These are phyloP conservation scores for Baeospora myosura DNA, from an alignment of 1,284 basidiomycete species.

Conservation along the genomic window DNA sequence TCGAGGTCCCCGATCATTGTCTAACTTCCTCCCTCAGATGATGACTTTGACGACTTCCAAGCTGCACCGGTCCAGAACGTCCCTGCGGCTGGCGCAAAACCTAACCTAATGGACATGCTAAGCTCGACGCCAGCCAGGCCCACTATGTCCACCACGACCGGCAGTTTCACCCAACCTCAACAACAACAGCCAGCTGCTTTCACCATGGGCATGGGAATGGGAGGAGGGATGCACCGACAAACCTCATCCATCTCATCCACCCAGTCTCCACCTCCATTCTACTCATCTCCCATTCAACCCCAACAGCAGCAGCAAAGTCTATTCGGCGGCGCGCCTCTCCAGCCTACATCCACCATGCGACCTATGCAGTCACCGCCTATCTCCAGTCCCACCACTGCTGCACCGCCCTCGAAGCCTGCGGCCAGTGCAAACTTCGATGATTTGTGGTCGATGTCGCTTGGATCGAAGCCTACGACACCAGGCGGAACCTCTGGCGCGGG, in stretches of 20 bases:
- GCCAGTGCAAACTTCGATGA: slow-evolving; percentile 72
- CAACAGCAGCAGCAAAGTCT: slow-evolving; percentile 19
- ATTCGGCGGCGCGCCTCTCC: slow-evolving; percentile 26
- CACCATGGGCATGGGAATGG: slow-evolving; percentile 9
- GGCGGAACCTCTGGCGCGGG: slow-evolving; percentile 29
- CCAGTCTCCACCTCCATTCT: slow-evolving; percentile 13
- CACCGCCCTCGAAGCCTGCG: slow-evolving; percentile 19
- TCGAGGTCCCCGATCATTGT: slow-evolving; percentile 13
- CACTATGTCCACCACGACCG: slow-evolving; percentile 1
- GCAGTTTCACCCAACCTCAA: slow-evolving; percentile 17
- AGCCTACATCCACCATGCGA: slow-evolving; percentile 21
- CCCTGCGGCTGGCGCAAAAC: slow-evolving; percentile 30
- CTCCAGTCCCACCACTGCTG: slow-evolving; percentile 15
- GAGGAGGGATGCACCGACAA: slow-evolving; percentile 11
- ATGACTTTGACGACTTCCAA: slow-evolving; percentile 92
- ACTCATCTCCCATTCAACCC: no score
- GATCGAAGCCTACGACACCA: slow-evolving; percentile 30
- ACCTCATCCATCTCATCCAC: slow-evolving; percentile 12
- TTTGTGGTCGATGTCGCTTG: slow-evolving; percentile 82
- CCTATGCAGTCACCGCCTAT: slow-evolving; percentile 19
- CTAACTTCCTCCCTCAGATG: slow-evolving; percentile 49
- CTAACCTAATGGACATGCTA: slow-evolving; percentile 49
- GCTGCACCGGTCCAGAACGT: slow-evolving; percentile 49
- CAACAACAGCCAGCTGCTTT: slow-evolving; percentile 18
- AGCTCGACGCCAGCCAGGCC: slow-evolving; percentile 7